Percentiles rank a stretch among this genome's conserved stretches.
Conservation (phyloP, 208 protist genomes). For the Strigomonas oncopelti region DNA sequence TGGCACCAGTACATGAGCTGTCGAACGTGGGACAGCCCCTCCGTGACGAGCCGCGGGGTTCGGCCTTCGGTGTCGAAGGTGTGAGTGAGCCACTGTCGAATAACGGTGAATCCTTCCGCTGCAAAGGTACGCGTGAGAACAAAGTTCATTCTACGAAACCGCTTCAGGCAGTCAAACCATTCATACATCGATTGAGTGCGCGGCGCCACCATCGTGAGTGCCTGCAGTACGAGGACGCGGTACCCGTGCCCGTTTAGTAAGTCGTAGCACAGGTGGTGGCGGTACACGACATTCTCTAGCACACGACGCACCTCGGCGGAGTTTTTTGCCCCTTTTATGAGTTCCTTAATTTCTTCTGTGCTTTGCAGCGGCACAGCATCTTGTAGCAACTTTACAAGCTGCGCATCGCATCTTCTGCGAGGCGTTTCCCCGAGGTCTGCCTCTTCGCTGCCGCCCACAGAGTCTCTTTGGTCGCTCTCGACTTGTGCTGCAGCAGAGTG, state of each 20-base stretch:
- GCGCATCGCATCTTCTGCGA: slow-evolving; percentile 19
- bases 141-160: slow-evolving; percentile 74
- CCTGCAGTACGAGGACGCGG: slow-evolving; percentile 68
- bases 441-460: not conserved
- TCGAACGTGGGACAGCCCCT: slow-evolving; percentile 58
- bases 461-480: not conserved
- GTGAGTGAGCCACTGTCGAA: slow-evolving; percentile 62
- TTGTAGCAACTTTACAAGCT: slow-evolving; percentile 37
- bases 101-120: slow-evolving; percentile 72
- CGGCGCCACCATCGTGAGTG: slow-evolving; percentile 55
- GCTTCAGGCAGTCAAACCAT: slow-evolving; percentile 75
- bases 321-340: slow-evolving; percentile 69
- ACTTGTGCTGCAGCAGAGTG: not conserved
- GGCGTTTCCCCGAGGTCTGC: too few relatives aligned
- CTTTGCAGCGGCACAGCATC: slow-evolving; percentile 41
- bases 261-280: slow-evolving; percentile 69
- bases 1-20: slow-evolving; percentile 76
- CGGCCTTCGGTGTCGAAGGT: slow-evolving; percentile 63
- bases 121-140: slow-evolving; percentile 78
- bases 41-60: slow-evolving; percentile 62
- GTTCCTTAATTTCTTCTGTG: slow-evolving; percentile 45
- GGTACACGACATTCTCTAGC: slow-evolving; percentile 69
- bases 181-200: slow-evolving; percentile 52
- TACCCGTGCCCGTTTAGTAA: slow-evolving; percentile 83
- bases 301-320: slow-evolving; percentile 67